Percentiles rank a stretch among this genome's conserved stretches.
phyloP scores from a whole-genome alignment of 1,139 yeast species.

The Pneumocystis canis region DNA sequence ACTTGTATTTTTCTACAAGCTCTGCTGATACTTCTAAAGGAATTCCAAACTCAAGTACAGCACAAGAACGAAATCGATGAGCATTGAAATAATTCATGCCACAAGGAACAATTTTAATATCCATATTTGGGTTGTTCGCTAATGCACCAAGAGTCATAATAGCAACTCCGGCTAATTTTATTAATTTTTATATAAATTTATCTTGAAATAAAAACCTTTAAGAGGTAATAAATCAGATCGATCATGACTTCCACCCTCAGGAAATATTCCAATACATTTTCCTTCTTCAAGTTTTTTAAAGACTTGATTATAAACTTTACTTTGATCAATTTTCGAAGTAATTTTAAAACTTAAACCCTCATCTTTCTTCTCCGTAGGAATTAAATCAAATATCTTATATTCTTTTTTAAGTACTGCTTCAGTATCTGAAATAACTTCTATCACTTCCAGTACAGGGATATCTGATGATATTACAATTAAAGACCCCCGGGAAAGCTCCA shows the following conservation, averaged over 20 bases:
- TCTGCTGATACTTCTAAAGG: constrained; percentile 60
- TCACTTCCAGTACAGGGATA: constrained; percentile 66
- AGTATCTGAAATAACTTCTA: constrained; percentile 66
- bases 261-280: constrained; percentile 85
- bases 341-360: constrained; percentile 51
- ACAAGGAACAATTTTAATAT: constrained; percentile 80
- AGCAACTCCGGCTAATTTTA: constrained; percentile 74
- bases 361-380: constrained; percentile 14
- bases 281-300: constrained; percentile 68
- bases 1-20: constrained; percentile 47
- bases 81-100: constrained; percentile 97
- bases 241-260: constrained; percentile 96
- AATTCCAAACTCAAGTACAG: constrained; percentile 85
- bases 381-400: constrained; percentile 38
- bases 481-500: constrained; percentile 39
- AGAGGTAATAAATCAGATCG: constrained; percentile 78
- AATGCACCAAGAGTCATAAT: constrained; percentile 93
- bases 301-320: constrained; percentile 63
- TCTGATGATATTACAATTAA: constrained; percentile 57
- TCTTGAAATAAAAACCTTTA: constrained; percentile 26
- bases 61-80: constrained; percentile 84
- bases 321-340: constrained; percentile 77
- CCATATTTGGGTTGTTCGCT: constrained; percentile 49
- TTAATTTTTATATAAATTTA: not conserved
- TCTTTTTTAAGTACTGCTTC: constrained; percentile 59